These are phyloP conservation scores for Yamadazyma olivae DNA, from an alignment of 805 yeast genomes.

Conservation along the genomic window DNA sequence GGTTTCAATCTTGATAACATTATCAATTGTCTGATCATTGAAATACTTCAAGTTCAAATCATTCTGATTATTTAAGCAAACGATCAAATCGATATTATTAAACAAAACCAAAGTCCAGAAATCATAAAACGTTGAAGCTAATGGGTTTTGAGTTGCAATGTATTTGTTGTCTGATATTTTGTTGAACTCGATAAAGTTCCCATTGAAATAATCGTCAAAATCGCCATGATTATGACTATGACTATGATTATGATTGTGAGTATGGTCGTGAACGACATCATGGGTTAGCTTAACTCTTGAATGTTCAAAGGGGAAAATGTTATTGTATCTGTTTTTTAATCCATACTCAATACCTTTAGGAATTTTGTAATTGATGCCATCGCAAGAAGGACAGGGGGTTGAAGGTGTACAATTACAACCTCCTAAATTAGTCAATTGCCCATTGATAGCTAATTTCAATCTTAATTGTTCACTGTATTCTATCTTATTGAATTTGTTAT, in stretches of 20 bases:
- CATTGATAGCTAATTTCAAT: conserved; percentile 27
- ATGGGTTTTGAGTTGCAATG: conserved; percentile 47
- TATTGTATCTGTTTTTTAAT: conserved; percentile 42
- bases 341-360: conserved; percentile 46
- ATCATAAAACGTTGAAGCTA: conserved; percentile 39
- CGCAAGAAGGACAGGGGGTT: conserved; percentile 42
- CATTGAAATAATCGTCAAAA: conserved; percentile 43
- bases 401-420: conserved; percentile 32
- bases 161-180: conserved; percentile 23
- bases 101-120: conserved; percentile 40
- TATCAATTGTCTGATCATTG: conserved; percentile 17
- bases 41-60: conserved; percentile 16
- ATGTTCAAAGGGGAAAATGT: conserved; percentile 50
- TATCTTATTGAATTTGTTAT: conserved; percentile 31
- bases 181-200: conserved; percentile 36
- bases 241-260: no score
- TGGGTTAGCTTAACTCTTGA: conserved; percentile 36
- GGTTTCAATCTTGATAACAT: conserved; percentile 10
- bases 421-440: neutral
- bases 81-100: conserved; percentile 31
- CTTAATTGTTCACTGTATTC: conserved; percentile 39
- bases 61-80: conserved; percentile 32
- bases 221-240: neutral
- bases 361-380: conserved; percentile 33
- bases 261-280: conserved; percentile 1